Evolutionary conservation across 768 basidiomycete genomes (phyloP), one percentile per base, ranked within the genome.

Genomic region (Lactarius quietus): DNA sequence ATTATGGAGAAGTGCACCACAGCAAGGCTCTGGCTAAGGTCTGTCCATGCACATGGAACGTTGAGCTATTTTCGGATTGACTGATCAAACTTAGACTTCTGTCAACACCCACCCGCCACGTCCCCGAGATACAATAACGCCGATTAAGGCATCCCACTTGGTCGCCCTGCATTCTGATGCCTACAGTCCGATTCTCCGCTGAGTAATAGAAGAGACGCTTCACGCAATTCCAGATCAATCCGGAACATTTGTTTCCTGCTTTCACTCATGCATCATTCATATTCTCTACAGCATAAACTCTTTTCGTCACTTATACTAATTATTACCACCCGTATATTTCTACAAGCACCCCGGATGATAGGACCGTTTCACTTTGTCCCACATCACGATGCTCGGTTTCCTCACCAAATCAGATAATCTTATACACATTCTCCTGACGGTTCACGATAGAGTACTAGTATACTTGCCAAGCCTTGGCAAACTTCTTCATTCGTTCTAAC

Each of bases 1-100:
- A 78, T 86, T 26, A 79, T 84, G 63, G 87, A 89, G 70, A 86
- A 83, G 73, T 82, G 86, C 58, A 80, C 82, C 3, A 78, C 78
- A 2, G 83, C 85, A 7, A 81, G 80, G 69, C 70, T 89, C 31
- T 90, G 87, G 87, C 77, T 90, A 70, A 85, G 81, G 88, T 86
- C 64, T 67, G 82, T 72, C 39, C 52, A 41, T 33, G 54, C n/a
- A n/a, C n/a, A n/a, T 28, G 48, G 8, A 1, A 8, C 10, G 6
- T 31, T 23, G 28, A 23, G 33, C 29, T n/a, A 17, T 29, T 51
- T 57, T 38, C 8, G 5, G 35, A 20, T 3, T 51, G 2, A 10
- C 57, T 58, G 48, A 62, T 12, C 14, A 26, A 61, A 15, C 12
- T 38, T 26, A 62, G 67, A n/a, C 64, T 66, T 51, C 17, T 53